A percentile compares a stretch with the other conserved stretches of the same genome.
These are phyloP conservation scores for Sclerotinia sclerotiorum DNA, from an alignment of 2,329 filamentous ascomycete species.

Conservation along the genomic window DNA sequence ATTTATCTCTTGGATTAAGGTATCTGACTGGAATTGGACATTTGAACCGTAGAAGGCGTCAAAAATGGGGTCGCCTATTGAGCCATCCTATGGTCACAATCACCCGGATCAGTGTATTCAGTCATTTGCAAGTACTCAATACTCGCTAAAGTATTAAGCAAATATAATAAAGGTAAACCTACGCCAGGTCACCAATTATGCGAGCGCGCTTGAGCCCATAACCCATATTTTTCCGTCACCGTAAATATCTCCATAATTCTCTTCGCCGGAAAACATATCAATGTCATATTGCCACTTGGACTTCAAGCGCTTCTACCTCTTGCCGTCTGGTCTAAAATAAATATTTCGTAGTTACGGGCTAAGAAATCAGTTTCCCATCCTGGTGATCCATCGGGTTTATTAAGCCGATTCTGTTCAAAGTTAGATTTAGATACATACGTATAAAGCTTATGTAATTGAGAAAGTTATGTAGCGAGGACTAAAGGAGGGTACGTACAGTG, in stretches of 20 bases:
- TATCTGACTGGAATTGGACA: conserved; percentile 43
- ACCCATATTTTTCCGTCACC: conserved; percentile 28
- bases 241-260: conserved; percentile 37
- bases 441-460: too few species aligned
- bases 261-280: conserved; percentile 28
- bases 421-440: not conserved
- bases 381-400: conserved; percentile 48
- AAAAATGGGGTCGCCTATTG: conserved; percentile 33
- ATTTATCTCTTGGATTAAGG: conserved; percentile 42
- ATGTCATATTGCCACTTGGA: conserved; percentile 26
- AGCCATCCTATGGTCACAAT: conserved; percentile 26
- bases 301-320: conserved; percentile 22
- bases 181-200: conserved; percentile 46
- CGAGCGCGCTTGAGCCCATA: conserved; percentile 42
- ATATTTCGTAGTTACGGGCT: conserved; percentile 47
- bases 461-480: not conserved
- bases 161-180: conserved; percentile 7
- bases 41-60: conserved; percentile 43
- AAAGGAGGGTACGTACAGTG: conserved; percentile 30
- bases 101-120: not conserved
- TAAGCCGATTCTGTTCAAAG: conserved; percentile 45
- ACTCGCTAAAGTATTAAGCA: not conserved
- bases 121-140: too few species aligned
- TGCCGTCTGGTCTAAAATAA: conserved; percentile 42
- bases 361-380: conserved; percentile 52